phyloP scores from a whole-genome alignment of 257 asterid genomes.

The Przewalskia tangutica region DNA sequence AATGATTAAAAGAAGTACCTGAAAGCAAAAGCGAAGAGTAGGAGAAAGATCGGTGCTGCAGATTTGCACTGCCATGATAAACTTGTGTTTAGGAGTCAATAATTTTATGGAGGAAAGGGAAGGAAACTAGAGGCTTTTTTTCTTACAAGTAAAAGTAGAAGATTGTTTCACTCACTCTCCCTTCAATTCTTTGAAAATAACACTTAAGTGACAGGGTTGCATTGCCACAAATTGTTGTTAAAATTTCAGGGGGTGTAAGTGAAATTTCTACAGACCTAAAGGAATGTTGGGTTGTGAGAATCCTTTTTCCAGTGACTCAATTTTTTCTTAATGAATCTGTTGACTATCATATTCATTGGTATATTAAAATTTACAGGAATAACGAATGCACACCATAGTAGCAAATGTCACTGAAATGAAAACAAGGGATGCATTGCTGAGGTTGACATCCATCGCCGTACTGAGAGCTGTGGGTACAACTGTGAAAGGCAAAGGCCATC shows the following conservation, averaged over 20 bases:
- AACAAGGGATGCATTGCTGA: slow-evolving; percentile 94
- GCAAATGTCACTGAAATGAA: slow-evolving; percentile 98
- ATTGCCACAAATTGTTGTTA: not conserved
- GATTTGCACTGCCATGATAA: slow-evolving; percentile 83
- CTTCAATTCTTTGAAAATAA: not conserved
- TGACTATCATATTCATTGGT: not conserved
- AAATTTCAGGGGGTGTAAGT: not conserved
- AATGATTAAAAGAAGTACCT: slow-evolving; percentile 39
- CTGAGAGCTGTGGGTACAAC: slow-evolving; percentile 98
- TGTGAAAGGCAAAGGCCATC: slow-evolving; percentile 94
- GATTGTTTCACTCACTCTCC: not conserved
- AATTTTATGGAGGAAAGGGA: not conserved
- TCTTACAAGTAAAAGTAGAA: not conserved
- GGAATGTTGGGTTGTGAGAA: not conserved
- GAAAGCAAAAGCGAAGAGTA: slow-evolving; percentile 93
- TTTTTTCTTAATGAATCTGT: not conserved
- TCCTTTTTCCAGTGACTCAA: not conserved
- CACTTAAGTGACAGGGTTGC: not conserved
- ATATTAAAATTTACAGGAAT: not conserved
- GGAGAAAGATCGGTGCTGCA: slow-evolving; percentile 98
- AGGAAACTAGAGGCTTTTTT: not conserved
- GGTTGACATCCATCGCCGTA: slow-evolving; percentile 96
- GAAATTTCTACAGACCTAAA: not conserved
- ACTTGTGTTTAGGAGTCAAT: slow-evolving; percentile 1
- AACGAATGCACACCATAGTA: slow-evolving; percentile 70